These are phyloP conservation scores for Polyplosphaeria fusca DNA, from an alignment of 495 filamentous ascomycete species.

Conservation along the genomic window DNA sequence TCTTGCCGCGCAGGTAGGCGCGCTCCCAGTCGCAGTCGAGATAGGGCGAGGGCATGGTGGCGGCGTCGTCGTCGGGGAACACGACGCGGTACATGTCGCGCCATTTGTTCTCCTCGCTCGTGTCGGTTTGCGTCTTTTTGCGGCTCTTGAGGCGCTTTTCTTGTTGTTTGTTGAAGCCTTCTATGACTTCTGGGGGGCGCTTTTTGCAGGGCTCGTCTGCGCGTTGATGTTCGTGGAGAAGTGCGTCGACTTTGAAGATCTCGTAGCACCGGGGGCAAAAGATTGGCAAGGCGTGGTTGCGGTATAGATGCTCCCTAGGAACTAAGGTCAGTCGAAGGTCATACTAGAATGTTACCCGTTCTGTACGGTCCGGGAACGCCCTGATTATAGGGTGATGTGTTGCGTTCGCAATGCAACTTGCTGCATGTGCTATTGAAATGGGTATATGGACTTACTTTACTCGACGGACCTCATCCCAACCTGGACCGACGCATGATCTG, in stretches of 20 bases:
- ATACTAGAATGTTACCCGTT: too few species aligned
- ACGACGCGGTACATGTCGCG: conserved; percentile 13
- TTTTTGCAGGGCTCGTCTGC: conserved; percentile 2
- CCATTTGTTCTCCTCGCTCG: conserved; percentile 18
- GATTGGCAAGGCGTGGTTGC: conserved; percentile 10
- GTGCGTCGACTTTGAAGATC: conserved; percentile 4
- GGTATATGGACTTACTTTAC: conserved; percentile 8
- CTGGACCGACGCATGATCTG: conserved; percentile 5
- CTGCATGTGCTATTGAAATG: background rate
- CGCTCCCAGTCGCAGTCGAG: conserved; percentile 4
- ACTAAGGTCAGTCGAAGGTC: background rate
- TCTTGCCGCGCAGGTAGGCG: background rate
- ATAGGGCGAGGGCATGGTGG: conserved; percentile 8
- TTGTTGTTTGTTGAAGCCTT: conserved; percentile 22
- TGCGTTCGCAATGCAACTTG: background rate
- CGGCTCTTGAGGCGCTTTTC: conserved; percentile 10
- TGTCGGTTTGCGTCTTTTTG: background rate
- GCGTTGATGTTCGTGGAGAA: conserved; percentile 12
- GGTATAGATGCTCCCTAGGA: conserved; percentile 17
- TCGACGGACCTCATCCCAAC: conserved; percentile 3
- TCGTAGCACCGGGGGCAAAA: conserved; percentile 16
- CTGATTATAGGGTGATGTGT: too few species aligned
- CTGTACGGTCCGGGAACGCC: too few species aligned
- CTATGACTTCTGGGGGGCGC: background rate
- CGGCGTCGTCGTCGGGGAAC: conserved; percentile 14